phyloP scores from a whole-genome alignment of 768 basidiomycete species.

The Tulasnella sp. region DNA sequence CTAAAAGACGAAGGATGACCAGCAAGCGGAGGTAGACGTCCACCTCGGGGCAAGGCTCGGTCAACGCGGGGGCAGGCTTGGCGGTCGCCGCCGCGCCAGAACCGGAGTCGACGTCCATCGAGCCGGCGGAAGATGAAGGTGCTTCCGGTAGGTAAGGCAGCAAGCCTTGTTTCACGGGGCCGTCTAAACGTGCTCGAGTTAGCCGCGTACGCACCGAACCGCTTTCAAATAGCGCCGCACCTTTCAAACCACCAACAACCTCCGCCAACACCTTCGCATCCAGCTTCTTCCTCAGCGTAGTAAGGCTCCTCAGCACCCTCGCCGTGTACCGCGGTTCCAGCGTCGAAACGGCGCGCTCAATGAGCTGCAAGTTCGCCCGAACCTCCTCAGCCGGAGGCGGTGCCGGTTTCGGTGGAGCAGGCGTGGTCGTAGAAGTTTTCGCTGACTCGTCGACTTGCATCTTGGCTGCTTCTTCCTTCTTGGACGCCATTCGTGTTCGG shows the following conservation, averaged over 20 bases:
- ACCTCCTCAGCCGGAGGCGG: conserved; percentile 68
- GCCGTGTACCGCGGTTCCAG: conserved; percentile 92
- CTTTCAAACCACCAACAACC: conserved; percentile 64
- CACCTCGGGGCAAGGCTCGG: conserved; percentile 56
- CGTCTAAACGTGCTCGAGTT: conserved; percentile 46
- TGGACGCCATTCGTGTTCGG: not conserved
- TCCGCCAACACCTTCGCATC: conserved; percentile 59
- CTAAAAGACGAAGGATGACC: conserved; percentile 70
- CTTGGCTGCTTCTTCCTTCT: conserved; percentile 27
- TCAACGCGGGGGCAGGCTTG: conserved; percentile 33
- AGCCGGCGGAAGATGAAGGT: conserved; percentile 41
- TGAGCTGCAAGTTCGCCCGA: conserved; percentile 70
- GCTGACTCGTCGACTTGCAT: conserved; percentile 19
- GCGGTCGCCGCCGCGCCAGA: conserved; percentile 31
- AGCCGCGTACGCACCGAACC: not conserved
- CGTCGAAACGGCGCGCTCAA: conserved; percentile 74
- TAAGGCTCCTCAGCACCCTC: conserved; percentile 78
- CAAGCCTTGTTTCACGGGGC: conserved; percentile 52
- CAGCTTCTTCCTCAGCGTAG: conserved; percentile 72
- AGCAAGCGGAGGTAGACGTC: conserved; percentile 90
- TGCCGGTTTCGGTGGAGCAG: conserved; percentile 34
- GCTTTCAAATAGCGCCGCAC: conserved; percentile 39
- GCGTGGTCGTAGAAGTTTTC: conserved; percentile 33
- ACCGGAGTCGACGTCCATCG: conserved; percentile 76
- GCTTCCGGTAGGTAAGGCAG: conserved; percentile 60